Evolutionary conservation across 2,329 filamentous ascomycete species (phyloP).

Genomic region (Colletotrichum costaricense): DNA sequence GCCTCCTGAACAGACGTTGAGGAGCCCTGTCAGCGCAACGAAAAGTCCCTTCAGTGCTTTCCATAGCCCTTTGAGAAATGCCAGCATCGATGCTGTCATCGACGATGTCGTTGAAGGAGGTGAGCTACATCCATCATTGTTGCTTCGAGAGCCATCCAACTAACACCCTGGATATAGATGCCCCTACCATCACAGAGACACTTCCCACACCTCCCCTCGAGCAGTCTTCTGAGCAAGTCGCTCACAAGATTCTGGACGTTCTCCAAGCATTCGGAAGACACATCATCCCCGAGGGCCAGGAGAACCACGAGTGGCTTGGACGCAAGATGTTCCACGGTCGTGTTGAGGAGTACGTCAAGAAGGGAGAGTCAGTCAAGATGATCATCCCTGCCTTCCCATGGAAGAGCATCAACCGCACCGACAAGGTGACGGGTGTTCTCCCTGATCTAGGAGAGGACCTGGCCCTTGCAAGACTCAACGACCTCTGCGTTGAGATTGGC

Average conservation of each 20-base stretch:
- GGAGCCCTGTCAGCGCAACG: background rate
- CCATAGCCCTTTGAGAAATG: constrained; percentile 4
- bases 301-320: constrained; percentile 33
- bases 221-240: constrained; percentile 19
- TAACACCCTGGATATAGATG: background rate
- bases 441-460: constrained; percentile 56
- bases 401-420: constrained; percentile 39
- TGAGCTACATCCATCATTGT: background rate
- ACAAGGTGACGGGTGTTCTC: constrained; percentile 48
- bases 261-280: constrained; percentile 29
- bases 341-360: constrained; percentile 31
- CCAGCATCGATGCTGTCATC: background rate
- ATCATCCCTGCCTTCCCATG: constrained; percentile 38
- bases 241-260: constrained; percentile 32
- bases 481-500: constrained; percentile 50
- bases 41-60: constrained; percentile 24
- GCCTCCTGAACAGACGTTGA: background rate
- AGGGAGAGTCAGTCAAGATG: constrained; percentile 33
- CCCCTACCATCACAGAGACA: constrained; percentile 2
- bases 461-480: constrained; percentile 51
- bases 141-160: too few species aligned
- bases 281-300: constrained; percentile 26
- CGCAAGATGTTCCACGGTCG: constrained; percentile 34
- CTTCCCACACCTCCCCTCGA: constrained; percentile 29
- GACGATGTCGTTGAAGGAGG: background rate